Conservation (phyloP, 2,329 filamentous ascomycete genomes). For the Fusarium pseudonygamai region DNA sequence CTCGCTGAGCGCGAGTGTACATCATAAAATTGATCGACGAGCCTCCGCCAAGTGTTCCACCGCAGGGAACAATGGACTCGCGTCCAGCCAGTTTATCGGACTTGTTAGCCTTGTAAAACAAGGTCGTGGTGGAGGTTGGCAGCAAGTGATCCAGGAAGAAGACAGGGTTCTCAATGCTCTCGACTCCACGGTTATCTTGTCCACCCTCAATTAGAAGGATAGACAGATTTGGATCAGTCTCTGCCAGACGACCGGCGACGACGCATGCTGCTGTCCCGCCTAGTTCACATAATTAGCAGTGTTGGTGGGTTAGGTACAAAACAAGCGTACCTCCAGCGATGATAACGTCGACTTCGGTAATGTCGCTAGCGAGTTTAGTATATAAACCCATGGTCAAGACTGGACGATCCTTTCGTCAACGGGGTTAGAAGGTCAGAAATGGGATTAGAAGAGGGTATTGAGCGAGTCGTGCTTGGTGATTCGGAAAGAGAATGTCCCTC, state of each 20-base stretch:
- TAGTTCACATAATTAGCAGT: constrained; percentile 14
- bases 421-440: not conserved
- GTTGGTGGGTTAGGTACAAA: not conserved
- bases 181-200: constrained; percentile 41
- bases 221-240: constrained; percentile 42
- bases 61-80: constrained; percentile 40
- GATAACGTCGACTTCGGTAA: constrained; percentile 34
- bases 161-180: constrained; percentile 42
- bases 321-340: constrained; percentile 30
- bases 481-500: not conserved
- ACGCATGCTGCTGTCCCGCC: constrained; percentile 47
- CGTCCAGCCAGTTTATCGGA: constrained; percentile 38
- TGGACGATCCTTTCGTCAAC: constrained; percentile 2
- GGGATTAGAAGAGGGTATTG: not conserved
- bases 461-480: not conserved
- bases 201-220: constrained; percentile 48
- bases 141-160: constrained; percentile 40
- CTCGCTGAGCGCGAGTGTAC: constrained; percentile 46
- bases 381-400: constrained; percentile 27
- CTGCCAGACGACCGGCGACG: constrained; percentile 44
- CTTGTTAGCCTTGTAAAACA: constrained; percentile 43
- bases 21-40: constrained; percentile 49
- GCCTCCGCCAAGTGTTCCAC: constrained; percentile 45
- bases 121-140: constrained; percentile 35
- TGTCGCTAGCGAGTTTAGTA: constrained; percentile 32